Base-by-base conservation (phyloP, 805 yeast genomes). In the Cyberlindnera sargentensis region DNA sequence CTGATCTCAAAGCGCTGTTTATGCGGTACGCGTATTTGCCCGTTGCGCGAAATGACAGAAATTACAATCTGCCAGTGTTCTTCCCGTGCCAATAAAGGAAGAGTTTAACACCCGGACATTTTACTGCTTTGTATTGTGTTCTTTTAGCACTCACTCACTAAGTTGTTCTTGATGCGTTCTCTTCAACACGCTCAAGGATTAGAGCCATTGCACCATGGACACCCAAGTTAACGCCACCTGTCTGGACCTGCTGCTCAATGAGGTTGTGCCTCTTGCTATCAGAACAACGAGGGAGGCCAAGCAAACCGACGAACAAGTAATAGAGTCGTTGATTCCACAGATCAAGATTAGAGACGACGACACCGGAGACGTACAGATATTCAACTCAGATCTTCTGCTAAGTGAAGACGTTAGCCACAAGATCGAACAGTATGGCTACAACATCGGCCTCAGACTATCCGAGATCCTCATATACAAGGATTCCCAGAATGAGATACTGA, bases 201-300 rank as follows among this genome's bases (percentile, higher is more conserved):
- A 15, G 20, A 15, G 20, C 20, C 20, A 15, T 15, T 15, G 20
- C 20, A 15, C 20, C 20, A 15, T 15, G 20, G 20, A 15, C 20
- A 15, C 45, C 11, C 45, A 49, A 39, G 78, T 84, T n/a, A 81
- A 74, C 53, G 60, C 75, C 8, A 57, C 72, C 3, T 72, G 80
- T 37, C 64, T 84, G 44, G 84, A 82, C 39, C 72, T 79, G 51
- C 72, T 89, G 20, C 62, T 90, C 28, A 83, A 81, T 55, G 96
- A 89, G 61, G 66, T 85, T 32, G 80, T 88, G 1, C 95, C 96
- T 4, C 61, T 81, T 36, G 76, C 89, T 0, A 72, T 82, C 37
- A 65, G 84, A 31, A 80, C 87, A 5, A 75, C 84, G 10, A 69
- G 73, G 39, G 66, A 70, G 35, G 60, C 78, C 26, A 60, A 55